These are phyloP conservation scores for Nematocida ironsii DNA, from an alignment of 371 early-diverging fungal species.

Conservation along the genomic window DNA sequence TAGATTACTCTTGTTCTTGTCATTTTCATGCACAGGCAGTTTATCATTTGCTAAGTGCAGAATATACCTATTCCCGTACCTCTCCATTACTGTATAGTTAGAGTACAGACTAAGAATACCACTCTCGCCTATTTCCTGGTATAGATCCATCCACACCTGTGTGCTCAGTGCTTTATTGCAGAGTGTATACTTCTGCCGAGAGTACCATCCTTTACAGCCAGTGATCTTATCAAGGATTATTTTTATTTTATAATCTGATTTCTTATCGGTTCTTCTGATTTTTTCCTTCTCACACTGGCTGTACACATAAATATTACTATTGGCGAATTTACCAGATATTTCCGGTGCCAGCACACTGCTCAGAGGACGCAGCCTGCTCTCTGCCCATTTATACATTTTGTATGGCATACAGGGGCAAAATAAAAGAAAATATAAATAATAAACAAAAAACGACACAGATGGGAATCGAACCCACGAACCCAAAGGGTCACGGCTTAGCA, in stretches of 20 bases:
- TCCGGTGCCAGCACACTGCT: not conserved
- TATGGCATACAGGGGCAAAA: not conserved
- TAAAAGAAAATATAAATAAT: not conserved
- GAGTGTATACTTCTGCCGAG: not conserved
- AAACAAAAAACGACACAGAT: constrained; percentile 53
- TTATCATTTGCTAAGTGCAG: constrained; percentile 9
- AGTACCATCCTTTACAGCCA: not conserved
- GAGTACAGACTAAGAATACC: not conserved
- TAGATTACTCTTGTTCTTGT: not conserved
- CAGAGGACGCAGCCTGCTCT: not conserved
- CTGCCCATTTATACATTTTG: not conserved
- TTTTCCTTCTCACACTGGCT: not conserved
- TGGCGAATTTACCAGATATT: not conserved
- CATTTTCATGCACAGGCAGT: not conserved
- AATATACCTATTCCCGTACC: not conserved
- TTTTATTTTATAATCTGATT: not conserved
- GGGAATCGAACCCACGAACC: constrained; percentile 62
- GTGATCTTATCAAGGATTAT: not conserved
- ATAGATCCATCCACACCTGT: not conserved
- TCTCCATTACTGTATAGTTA: constrained; percentile 8
- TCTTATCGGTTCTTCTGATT: not conserved
- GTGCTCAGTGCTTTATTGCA: not conserved
- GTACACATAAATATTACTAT: constrained; percentile 10
- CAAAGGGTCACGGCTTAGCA: constrained; percentile 54
- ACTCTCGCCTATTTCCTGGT: not conserved